These are phyloP conservation scores for Allium fistulosum DNA, from an alignment of 106 monocot species.

Conservation along the genomic window DNA sequence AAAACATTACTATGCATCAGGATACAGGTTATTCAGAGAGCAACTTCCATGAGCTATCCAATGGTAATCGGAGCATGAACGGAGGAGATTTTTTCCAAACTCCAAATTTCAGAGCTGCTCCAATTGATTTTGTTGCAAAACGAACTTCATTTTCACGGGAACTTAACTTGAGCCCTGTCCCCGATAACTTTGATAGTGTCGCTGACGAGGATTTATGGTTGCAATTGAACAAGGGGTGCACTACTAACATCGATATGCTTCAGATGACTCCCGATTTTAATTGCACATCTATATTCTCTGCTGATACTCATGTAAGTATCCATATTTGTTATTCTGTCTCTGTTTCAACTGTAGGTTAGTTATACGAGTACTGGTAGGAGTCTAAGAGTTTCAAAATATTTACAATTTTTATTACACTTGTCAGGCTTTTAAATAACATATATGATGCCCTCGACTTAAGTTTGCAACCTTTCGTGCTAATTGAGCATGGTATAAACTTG, in stretches of 20 bases:
- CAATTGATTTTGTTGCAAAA: constrained; percentile 39
- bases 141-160: constrained; percentile 25
- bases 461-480: too few species aligned
- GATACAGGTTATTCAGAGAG: constrained; percentile 2
- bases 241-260: constrained; percentile 46
- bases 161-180: constrained; percentile 51
- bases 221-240: constrained; percentile 56
- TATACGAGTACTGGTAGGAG: too few species aligned
- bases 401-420: too few species aligned
- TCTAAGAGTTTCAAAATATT: too few species aligned
- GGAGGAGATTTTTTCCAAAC: constrained; percentile 33
- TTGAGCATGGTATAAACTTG: too few species aligned
- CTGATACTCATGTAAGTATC: background rate
- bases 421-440: too few species aligned
- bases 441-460: too few species aligned
- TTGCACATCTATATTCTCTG: constrained; percentile 6
- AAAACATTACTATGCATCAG: constrained; percentile 8
- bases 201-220: constrained; percentile 62
- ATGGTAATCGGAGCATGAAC: constrained; percentile 3
- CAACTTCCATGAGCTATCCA: constrained; percentile 7
- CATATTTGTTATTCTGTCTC: too few species aligned
- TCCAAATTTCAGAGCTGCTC: constrained; percentile 29
- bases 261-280: constrained; percentile 54
- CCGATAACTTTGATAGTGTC: constrained; percentile 37
- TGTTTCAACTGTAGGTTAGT: too few species aligned